Conservation (phyloP, 2,329 filamentous ascomycete genomes). For the Incumbomyces lentus region DNA sequence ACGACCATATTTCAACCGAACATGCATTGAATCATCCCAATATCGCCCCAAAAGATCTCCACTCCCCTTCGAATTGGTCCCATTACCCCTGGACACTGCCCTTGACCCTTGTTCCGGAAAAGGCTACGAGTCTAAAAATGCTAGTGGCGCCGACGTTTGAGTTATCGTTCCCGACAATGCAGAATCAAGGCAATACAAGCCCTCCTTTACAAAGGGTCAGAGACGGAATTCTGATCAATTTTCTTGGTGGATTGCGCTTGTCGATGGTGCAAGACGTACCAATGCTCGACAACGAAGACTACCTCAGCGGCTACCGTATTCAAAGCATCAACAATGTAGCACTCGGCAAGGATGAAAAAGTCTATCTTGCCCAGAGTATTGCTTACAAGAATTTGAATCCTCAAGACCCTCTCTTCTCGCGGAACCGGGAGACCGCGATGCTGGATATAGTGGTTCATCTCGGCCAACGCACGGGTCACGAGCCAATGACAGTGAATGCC, state of each 20-base stretch:
- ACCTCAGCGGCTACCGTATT: constrained; percentile 42
- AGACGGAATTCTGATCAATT: constrained; percentile 51
- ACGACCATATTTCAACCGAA: constrained; percentile 47
- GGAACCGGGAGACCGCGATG: constrained; percentile 60
- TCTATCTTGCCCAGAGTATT: constrained; percentile 67
- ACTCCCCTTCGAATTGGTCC: constrained; percentile 64
- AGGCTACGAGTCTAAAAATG: constrained; percentile 68
- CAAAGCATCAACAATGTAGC: constrained; percentile 71
- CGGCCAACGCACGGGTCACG: constrained; percentile 11
- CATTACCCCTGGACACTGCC: constrained; percentile 93
- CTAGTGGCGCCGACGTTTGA: constrained; percentile 61
- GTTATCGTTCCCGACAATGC: constrained; percentile 52
- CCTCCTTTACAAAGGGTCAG: constrained; percentile 44
- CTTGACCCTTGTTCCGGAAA: constrained; percentile 57
- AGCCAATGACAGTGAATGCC: not conserved
- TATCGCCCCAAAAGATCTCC: constrained; percentile 43
- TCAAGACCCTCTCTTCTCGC: constrained; percentile 73
- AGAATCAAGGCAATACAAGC: constrained; percentile 38
- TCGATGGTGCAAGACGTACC: constrained; percentile 40
- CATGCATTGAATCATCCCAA: constrained; percentile 46
- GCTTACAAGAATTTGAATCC: constrained; percentile 55
- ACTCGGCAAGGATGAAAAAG: constrained; percentile 76
- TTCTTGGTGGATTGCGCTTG: constrained; percentile 47
- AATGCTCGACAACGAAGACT: constrained; percentile 18
- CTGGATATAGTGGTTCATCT: constrained; percentile 64